Evolutionary conservation across 1,139 yeast species (phyloP).

Genomic region (Keqinozyma sinolaborantium): DNA sequence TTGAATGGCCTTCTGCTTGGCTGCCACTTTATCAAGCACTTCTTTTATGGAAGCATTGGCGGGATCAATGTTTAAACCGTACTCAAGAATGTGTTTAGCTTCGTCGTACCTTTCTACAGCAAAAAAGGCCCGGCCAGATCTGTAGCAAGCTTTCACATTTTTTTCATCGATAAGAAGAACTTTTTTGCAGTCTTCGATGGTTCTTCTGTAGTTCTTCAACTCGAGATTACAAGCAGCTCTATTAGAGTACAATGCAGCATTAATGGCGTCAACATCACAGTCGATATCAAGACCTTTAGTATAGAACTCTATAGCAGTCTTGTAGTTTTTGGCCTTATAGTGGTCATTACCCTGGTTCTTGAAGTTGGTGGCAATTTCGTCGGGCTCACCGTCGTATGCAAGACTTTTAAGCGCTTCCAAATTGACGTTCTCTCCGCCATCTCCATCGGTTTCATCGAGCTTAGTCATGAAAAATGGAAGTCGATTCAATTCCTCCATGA

Average conservation of each 20-base stretch:
- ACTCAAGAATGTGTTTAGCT: conserved; percentile 61
- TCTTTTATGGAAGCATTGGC: conserved; percentile 52
- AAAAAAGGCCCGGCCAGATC: conserved; percentile 81
- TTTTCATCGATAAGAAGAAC: conserved; percentile 65
- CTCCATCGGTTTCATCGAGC: conserved; percentile 73
- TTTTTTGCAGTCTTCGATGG: conserved; percentile 81
- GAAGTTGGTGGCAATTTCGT: conserved; percentile 85
- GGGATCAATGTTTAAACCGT: conserved; percentile 60
- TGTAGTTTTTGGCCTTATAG: conserved; percentile 65
- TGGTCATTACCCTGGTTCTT: conserved; percentile 92
- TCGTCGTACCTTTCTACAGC: conserved; percentile 69
- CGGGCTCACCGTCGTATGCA: conserved; percentile 95
- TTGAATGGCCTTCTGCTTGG: conserved; percentile 35
- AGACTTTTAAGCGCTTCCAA: conserved; percentile 87
- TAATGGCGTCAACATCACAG: conserved; percentile 50
- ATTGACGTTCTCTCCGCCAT: conserved; percentile 69
- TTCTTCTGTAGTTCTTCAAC: conserved; percentile 75
- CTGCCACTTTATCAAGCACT: conserved; percentile 34
- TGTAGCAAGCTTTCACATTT: conserved; percentile 78
- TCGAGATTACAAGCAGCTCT: conserved; percentile 92
- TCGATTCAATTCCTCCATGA: conserved; percentile 73
- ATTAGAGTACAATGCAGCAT: conserved; percentile 66
- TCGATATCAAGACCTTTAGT: conserved; percentile 76
- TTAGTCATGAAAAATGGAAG: conserved; percentile 95
- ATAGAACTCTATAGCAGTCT: conserved; percentile 74